These are phyloP conservation scores for Trypanosoma cruzi DNA, from an alignment of 208 protist species.

Conservation along the genomic window DNA sequence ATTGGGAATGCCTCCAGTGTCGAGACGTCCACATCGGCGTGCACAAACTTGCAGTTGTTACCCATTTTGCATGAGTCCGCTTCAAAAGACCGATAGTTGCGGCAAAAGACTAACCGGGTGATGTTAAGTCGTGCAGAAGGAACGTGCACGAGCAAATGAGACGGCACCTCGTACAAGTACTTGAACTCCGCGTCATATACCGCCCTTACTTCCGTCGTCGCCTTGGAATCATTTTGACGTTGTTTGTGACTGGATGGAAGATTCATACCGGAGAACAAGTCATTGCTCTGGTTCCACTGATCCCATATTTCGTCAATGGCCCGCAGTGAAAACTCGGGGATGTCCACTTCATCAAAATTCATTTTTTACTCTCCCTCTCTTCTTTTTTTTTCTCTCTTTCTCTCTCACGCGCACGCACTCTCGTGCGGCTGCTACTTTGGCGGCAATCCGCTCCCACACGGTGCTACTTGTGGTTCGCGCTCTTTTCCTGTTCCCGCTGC, in stretches of 20 bases:
- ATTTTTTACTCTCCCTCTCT: neutral
- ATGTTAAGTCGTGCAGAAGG: slow-evolving; percentile 79
- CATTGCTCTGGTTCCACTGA: slow-evolving; percentile 31
- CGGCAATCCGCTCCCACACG: too few relatives aligned
- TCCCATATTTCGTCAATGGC: slow-evolving; percentile 30
- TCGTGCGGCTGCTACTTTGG: too few relatives aligned
- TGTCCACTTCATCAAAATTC: neutral
- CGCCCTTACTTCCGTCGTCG: slow-evolving; percentile 16
- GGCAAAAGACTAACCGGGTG: slow-evolving; percentile 83
- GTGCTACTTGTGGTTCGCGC: too few relatives aligned
- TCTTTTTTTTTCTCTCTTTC: slow-evolving; percentile 5
- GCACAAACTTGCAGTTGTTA: slow-evolving; percentile 77
- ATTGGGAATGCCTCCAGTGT: slow-evolving; percentile 60
- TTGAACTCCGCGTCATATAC: slow-evolving; percentile 78
- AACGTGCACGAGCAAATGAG: slow-evolving; percentile 50
- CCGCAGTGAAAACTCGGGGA: neutral
- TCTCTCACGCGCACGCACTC: too few relatives aligned
- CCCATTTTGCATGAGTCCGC: slow-evolving; percentile 50
- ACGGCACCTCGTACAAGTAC: slow-evolving; percentile 61
- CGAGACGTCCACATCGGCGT: slow-evolving; percentile 58
- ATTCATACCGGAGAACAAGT: slow-evolving; percentile 14
- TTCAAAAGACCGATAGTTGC: slow-evolving; percentile 51
- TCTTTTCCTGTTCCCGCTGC: too few relatives aligned
- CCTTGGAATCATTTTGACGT: neutral
- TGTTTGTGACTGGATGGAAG: neutral